Base-by-base conservation (phyloP, 345 rosid species). In the Ceriops decandra region DNA sequence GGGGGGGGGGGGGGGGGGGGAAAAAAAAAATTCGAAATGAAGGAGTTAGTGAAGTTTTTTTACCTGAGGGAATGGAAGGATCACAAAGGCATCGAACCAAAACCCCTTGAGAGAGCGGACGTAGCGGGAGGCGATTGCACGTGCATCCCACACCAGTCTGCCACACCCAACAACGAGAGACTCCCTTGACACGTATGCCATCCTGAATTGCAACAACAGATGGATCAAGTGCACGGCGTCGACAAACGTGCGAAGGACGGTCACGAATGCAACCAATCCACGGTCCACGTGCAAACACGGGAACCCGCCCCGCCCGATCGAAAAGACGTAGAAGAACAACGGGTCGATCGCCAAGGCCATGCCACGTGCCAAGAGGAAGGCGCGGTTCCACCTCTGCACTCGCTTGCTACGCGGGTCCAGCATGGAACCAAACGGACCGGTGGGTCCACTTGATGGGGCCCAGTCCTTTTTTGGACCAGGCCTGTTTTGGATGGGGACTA, bases 11-110 rank as follows among this genome's bases (percentile, higher is more conserved):
- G 10, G 1, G 42, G 42, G 0, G 10, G 26, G 26, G 26, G 26
- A 24, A 24, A 24, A 24, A 24, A 24, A 24, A 16, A 42, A 42
- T 0, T 15, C 3, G 19, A 11, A 42, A 2, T 26, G 6, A 46
- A 4, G 2, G 1, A 10, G 6, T 1, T 1, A 0, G 31, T 17
- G 5, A 4, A 21, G 32, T 67, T 27, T 22, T 22, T 24, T n/a
- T n/a, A 92, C 98, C 98, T 93, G 97, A 32, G 97, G 98, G 7
- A 88, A 82, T 0, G 98, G 98, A 51, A 93, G 97, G 62, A 93
- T 87, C 66, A 93, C 97, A 10, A 88, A 86, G 53, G 76, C 77
- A 73, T 93, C 98, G 67, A 93, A 86, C 96, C 97, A 90, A 77
- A 93, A 89, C 19, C 97, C 98, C 49, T 72, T 84, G 28, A 90